These are phyloP conservation scores for Dothidotthia symphoricarpi DNA, from an alignment of 2,329 filamentous ascomycete genomes.

Conservation along the genomic window DNA sequence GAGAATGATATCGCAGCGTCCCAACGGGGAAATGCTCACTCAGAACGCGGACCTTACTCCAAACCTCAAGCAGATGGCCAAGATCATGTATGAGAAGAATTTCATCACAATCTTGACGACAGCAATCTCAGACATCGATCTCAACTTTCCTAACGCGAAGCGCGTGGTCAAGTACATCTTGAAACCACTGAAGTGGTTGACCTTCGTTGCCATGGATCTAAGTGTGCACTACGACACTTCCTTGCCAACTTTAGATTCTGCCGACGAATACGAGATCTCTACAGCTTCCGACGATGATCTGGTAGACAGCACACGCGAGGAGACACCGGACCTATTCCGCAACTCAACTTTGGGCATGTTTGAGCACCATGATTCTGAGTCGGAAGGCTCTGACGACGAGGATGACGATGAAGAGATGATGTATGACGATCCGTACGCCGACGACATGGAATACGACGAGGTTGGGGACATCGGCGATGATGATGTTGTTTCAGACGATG, in stretches of 20 bases:
- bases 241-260: constrained; percentile 57
- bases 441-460: constrained; percentile 92
- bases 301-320: constrained; percentile 68
- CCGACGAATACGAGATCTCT: constrained; percentile 83
- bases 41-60: constrained; percentile 37
- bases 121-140: constrained; percentile 91
- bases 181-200: constrained; percentile 81
- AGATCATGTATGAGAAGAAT: constrained; percentile 98
- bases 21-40: constrained; percentile 39
- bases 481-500: constrained; percentile 83
- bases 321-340: constrained; percentile 94
- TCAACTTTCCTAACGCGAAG: constrained; percentile 91
- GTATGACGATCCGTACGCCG: constrained; percentile 85
- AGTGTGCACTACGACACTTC: constrained; percentile 79
- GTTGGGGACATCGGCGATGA: constrained; percentile 58
- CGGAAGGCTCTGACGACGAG: constrained; percentile 65
- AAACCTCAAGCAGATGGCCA: constrained; percentile 80
- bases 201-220: constrained; percentile 79
- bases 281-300: constrained; percentile 88
- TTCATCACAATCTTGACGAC: constrained; percentile 84
- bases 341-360: constrained; percentile 96
- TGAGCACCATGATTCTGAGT: constrained; percentile 72
- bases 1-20: constrained; percentile 72
- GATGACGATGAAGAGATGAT: constrained; percentile 66
- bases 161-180: constrained; percentile 95